A percentile compares a stretch with the other conserved stretches of the same genome.
phyloP scores from a whole-genome alignment of 1,284 basidiomycete species.

The Neonothopanus nambi region DNA sequence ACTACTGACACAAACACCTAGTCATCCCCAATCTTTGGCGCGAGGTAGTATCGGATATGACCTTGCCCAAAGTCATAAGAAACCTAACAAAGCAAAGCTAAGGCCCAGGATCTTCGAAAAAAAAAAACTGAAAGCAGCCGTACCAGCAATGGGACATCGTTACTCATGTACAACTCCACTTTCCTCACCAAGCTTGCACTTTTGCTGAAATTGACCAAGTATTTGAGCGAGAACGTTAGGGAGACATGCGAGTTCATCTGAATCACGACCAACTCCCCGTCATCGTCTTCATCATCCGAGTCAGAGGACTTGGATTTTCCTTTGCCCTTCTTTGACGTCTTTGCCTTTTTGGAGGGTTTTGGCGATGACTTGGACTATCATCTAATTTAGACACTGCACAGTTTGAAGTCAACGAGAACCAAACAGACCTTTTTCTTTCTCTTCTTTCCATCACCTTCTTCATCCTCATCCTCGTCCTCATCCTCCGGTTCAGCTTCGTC shows the following conservation, averaged over 20 bases:
- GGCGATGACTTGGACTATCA: slow-evolving; percentile 12
- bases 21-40: slow-evolving; percentile 87
- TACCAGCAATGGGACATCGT: slow-evolving; percentile 89
- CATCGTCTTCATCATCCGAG: slow-evolving; percentile 51
- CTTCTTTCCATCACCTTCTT: slow-evolving; percentile 59
- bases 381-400: not conserved
- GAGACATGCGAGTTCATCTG: slow-evolving; percentile 91
- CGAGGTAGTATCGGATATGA: slow-evolving; percentile 83
- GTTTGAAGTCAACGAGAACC: not conserved
- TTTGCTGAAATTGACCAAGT: slow-evolving; percentile 97
- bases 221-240: slow-evolving; percentile 96
- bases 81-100: slow-evolving; percentile 48
- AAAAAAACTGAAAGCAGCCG: slow-evolving; percentile 14
- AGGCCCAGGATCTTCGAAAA: slow-evolving; percentile 1
- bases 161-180: slow-evolving; percentile 86
- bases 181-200: slow-evolving; percentile 75
- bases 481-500: slow-evolving; percentile 55
- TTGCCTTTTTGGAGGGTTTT: slow-evolving; percentile 9
- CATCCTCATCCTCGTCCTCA: slow-evolving; percentile 50
- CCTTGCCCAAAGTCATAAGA: slow-evolving; percentile 86
- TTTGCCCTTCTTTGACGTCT: slow-evolving; percentile 46
- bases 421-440: slow-evolving; percentile 68
- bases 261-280: slow-evolving; percentile 60
- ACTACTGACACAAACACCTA: too few species aligned
- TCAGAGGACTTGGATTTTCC: slow-evolving; percentile 52